These are phyloP conservation scores for Cytospora paraplurivora DNA, from an alignment of 2,329 filamentous ascomycete genomes.

Conservation along the genomic window DNA sequence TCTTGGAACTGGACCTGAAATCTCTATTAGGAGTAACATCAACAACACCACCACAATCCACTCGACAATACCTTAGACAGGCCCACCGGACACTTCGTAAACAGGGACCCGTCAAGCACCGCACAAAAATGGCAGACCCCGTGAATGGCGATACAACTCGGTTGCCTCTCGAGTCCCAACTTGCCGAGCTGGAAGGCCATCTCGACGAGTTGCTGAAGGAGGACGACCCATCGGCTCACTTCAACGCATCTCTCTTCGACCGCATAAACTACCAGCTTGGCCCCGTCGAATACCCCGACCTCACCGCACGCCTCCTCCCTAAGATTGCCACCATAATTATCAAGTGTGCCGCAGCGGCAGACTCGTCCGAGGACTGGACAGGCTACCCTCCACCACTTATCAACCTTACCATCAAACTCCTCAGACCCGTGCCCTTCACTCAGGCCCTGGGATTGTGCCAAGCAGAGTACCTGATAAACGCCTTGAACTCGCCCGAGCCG, in stretches of 20 bases:
- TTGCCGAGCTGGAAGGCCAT: conserved; percentile 57
- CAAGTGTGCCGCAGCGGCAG: conserved; percentile 45
- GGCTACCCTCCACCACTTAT: conserved; percentile 52
- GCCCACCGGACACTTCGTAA: too few species aligned
- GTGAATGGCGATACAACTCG: conserved; percentile 7
- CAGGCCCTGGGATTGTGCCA: conserved; percentile 55
- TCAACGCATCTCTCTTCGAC: conserved; percentile 57
- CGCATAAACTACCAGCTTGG: conserved; percentile 29
- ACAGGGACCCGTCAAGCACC: neutral
- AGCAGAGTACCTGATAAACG: conserved; percentile 52
- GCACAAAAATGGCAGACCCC: conserved; percentile 17
- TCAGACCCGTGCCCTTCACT: conserved; percentile 55
- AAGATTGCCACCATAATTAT: conserved; percentile 56
- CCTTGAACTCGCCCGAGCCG: conserved; percentile 55
- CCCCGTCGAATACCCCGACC: conserved; percentile 37
- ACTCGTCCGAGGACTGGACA: conserved; percentile 13
- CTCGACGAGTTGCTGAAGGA: conserved; percentile 49
- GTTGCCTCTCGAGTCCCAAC: conserved; percentile 25
- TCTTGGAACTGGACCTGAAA: too few species aligned
- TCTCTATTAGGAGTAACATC: too few species aligned
- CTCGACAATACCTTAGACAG: neutral
- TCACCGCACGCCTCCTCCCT: conserved; percentile 57
- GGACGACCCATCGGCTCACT: conserved; percentile 44
- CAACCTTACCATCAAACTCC: conserved; percentile 57
- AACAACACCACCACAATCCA: neutral